phyloP scores from a whole-genome alignment of 345 rosid genomes.

The Ricinus communis region DNA sequence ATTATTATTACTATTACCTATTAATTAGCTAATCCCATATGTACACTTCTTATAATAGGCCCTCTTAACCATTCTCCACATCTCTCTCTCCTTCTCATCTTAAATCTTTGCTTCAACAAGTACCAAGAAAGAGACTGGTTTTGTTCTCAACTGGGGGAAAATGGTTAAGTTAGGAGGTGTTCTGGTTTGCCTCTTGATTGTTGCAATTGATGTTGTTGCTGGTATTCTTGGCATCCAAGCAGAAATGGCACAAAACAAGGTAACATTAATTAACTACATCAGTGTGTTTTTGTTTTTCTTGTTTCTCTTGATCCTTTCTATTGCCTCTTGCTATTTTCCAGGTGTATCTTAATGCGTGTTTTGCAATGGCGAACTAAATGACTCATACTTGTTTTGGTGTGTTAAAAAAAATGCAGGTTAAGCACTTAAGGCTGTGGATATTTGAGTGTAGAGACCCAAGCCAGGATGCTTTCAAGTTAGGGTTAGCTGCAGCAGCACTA shows the following conservation, averaged over 20 bases:
- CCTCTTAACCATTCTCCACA: not conserved
- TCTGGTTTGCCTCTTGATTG: constrained; percentile 70
- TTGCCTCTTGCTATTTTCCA: not conserved
- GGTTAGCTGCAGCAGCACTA: constrained; percentile 72
- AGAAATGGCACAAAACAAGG: constrained; percentile 85
- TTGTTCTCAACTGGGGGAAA: not conserved
- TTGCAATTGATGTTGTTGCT: constrained; percentile 75
- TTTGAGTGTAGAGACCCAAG: constrained; percentile 92
- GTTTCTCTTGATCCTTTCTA: not conserved
- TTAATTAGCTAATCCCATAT: no score
- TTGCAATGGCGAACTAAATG: no score
- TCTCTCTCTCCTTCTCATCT: not conserved
- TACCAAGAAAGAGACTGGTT: no score
- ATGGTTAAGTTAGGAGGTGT: constrained; percentile 67
- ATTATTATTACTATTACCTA: no score
- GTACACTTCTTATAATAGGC: no score
- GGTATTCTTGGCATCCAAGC: constrained; percentile 92
- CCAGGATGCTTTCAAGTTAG: constrained; percentile 74
- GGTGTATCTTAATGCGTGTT: no score
- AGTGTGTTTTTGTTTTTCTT: not conserved
- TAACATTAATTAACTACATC: constrained; percentile 8
- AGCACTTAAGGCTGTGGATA: constrained; percentile 77
- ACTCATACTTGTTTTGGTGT: no score
- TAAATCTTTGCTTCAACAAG: not conserved
- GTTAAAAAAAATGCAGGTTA: constrained; percentile 45